Evolutionary conservation across 2,329 filamentous ascomycete species (phyloP).

Genomic region (Neonectria magnoliae): DNA sequence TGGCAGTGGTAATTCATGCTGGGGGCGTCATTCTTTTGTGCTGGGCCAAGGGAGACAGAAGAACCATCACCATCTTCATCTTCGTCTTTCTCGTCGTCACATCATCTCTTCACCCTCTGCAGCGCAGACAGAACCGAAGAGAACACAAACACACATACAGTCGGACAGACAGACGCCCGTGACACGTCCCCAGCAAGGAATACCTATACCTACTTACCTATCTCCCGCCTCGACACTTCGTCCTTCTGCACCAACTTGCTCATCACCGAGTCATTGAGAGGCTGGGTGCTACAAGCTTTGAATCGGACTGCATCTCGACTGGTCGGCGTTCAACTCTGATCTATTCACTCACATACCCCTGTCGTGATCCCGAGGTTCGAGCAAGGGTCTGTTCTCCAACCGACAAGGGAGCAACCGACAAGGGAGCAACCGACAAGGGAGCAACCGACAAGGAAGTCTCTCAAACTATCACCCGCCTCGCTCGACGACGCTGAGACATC

Average conservation of each 20-base stretch:
- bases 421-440: too few species aligned
- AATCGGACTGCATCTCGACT: neutral
- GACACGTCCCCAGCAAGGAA: neutral
- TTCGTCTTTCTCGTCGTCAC: neutral
- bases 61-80: neutral
- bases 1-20: neutral
- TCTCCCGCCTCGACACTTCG: neutral
- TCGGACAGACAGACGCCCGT: neutral
- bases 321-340: neutral
- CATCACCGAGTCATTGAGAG: neutral
- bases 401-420: neutral
- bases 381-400: neutral
- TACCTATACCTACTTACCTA: neutral
- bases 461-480: neutral
- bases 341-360: neutral
- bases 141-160: neutral
- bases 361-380: neutral
- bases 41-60: slow-evolving; percentile 1
- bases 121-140: neutral
- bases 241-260: neutral
- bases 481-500: neutral
- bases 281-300: neutral
- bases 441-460: too few species aligned
- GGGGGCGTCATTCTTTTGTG: neutral
- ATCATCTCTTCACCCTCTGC: neutral